Evolutionary conservation across 1,139 yeast genomes (phyloP).

Genomic region (Debaryomycetaceae sp.): DNA sequence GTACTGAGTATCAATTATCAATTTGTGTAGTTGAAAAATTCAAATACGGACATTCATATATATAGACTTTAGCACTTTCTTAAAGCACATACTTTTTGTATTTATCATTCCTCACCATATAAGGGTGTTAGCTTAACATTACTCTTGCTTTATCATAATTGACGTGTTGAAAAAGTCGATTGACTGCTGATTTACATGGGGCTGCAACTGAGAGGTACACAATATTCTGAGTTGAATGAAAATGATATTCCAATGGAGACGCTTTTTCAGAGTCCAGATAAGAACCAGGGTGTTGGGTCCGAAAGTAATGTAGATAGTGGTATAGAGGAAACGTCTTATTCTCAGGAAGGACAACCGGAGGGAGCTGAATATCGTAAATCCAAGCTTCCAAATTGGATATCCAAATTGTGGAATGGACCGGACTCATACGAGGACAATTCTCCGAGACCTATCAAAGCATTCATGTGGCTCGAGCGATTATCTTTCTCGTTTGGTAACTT

Average conservation of each 20-base stretch:
- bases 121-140: too few relatives aligned
- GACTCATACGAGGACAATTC: conserved; percentile 44
- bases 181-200: not conserved
- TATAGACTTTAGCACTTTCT: too few relatives aligned
- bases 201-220: not conserved
- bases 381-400: not conserved
- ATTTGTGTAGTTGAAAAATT: not conserved
- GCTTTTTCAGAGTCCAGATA: not conserved
- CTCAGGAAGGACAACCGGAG: not conserved
- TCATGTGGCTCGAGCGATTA: conserved; percentile 9
- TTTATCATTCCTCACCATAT: too few relatives aligned
- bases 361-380: not conserved
- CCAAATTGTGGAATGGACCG: conserved; percentile 52
- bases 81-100: too few relatives aligned
- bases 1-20: not conserved
- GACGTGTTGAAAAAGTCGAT: too few relatives aligned
- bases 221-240: not conserved
- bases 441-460: conserved; percentile 28
- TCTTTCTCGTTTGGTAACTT: conserved; percentile 6
- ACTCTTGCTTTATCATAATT: too few relatives aligned
- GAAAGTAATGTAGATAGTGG: not conserved
- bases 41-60: not conserved
- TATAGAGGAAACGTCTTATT: not conserved
- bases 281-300: not conserved
- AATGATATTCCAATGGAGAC: not conserved